phyloP scores from a whole-genome alignment of 2,329 filamentous ascomycete species.

The Tolypocladium guangdongense region DNA sequence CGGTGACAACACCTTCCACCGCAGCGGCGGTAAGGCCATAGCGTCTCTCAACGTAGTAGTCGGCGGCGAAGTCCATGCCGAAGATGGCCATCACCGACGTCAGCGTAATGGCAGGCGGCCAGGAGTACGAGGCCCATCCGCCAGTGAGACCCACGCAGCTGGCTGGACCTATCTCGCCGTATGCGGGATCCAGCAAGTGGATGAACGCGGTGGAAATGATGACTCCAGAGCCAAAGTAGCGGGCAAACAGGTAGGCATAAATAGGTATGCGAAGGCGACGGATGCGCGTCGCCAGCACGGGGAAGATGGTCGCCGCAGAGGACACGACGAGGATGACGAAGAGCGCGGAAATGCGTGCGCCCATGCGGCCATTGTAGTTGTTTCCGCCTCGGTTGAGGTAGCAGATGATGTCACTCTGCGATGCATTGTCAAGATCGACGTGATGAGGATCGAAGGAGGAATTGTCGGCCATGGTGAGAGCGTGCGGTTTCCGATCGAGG shows the following conservation, averaged over 20 bases:
- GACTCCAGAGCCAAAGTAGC: neutral
- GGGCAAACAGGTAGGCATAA: neutral
- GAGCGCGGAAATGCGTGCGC: neutral
- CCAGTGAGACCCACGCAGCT: constrained; percentile 35
- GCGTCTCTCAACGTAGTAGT: constrained; percentile 37
- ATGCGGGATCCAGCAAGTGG: neutral
- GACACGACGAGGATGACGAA: neutral
- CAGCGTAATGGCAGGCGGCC: constrained; percentile 40
- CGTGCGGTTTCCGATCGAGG: neutral
- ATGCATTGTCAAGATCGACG: neutral
- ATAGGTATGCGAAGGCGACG: neutral
- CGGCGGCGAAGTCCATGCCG: constrained; percentile 36
- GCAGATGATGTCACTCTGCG: neutral
- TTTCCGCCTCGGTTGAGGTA: neutral
- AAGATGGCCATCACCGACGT: constrained; percentile 37
- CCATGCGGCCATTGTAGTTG: neutral
- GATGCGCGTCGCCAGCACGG: neutral
- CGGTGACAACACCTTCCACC: neutral
- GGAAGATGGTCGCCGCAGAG: neutral
- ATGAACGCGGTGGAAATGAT: neutral
- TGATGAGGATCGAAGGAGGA: neutral
- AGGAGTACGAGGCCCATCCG: constrained; percentile 38
- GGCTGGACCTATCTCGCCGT: constrained; percentile 17
- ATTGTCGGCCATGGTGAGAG: neutral
- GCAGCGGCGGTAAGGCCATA: constrained; percentile 19